A percentile compares a stretch with the other conserved stretches of the same genome.
Evolutionary conservation across 371 early-diverging fungal species (phyloP).

Genomic region (Mortierella sp.): DNA sequence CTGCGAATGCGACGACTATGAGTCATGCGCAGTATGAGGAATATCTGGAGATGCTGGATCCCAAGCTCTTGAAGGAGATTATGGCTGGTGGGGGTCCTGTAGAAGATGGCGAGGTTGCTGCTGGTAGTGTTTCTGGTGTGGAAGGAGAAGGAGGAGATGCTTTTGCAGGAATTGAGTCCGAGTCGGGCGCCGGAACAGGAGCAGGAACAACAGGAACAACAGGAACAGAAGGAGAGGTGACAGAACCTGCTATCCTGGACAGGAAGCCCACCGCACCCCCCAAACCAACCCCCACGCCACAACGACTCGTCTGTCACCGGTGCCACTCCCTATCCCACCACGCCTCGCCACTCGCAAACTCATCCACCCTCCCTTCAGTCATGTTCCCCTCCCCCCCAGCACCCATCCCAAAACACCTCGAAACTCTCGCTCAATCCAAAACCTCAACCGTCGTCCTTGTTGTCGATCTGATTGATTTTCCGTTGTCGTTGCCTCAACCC

Average conservation of each 20-base stretch:
- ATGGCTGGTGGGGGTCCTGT: too few species aligned
- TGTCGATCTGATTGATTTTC: conserved; percentile 50
- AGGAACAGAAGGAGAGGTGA: background rate
- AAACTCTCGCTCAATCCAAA: conserved; percentile 42
- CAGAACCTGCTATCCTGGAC: conserved; percentile 6
- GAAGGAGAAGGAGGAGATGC: too few species aligned
- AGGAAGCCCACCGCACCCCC: conserved; percentile 10
- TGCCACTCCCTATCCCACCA: conserved; percentile 55
- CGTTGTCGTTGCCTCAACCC: conserved; percentile 45
- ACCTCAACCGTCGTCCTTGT: conserved; percentile 45
- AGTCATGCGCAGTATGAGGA: conserved; percentile 30
- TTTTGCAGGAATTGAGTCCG: too few species aligned
- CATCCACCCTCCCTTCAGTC: conserved; percentile 16
- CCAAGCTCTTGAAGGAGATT: conserved; percentile 36
- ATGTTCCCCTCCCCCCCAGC: conserved; percentile 44
- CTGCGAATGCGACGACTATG: conserved; percentile 30
- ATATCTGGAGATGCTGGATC: conserved; percentile 32
- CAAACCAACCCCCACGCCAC: background rate
- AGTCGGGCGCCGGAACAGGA: background rate
- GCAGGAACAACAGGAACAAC: background rate
- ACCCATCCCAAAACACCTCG: conserved; percentile 44
- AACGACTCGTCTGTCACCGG: conserved; percentile 41
- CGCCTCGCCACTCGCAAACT: conserved; percentile 30
- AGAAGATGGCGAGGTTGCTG: too few species aligned
- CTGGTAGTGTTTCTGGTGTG: too few species aligned